Evolutionary conservation across 78 protist species (phyloP), one percentile per base, ranked within the genome.

Genomic region (Kipferlia bialata): DNA sequence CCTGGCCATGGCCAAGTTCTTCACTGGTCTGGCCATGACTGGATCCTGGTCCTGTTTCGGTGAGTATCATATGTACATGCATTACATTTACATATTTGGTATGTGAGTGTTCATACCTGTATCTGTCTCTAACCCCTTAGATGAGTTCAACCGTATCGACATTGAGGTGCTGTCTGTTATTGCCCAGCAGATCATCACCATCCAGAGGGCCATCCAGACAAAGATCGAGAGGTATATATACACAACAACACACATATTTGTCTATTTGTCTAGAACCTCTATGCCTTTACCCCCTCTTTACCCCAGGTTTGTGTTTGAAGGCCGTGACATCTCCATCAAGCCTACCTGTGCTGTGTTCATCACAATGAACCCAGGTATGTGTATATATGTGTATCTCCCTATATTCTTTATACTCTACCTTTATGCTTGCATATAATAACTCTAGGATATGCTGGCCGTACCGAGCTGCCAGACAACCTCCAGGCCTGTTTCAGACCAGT

Each of bases 301-400:
- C n/a, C n/a, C 66, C 65, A 81, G 54, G 71, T 74, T 87, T 55
- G 2, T 53, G 16, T 84, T 88, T 64, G 91, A 82, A 36, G 85
- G 78, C 28, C 41, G 74, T 0, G 84, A 82, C 24, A 65, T 87
- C 17, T 34, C 79, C 22, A 75, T 87, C 48, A 66, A 80, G 28
- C 84, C 78, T 0, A 64, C 78, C 16, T 65, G 56, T 31, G 85
- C 85, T 18, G 59, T 84, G 34, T 84, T 84, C 72, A 82, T 88
- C 59, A 88, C 92, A n/a, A 88, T 88, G 92, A 88, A 88, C 61
- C 92, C 92, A 1, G 92, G n/a, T n/a, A n/a, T n/a, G 77, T 6
- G 22, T 39, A 31, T 51, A 12, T 39, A 0, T 26, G 0, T 41
- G n/a, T 33, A 1, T 3, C n/a, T n/a, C n/a, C n/a, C n/a, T n/a